These are phyloP conservation scores for Solanum etuberosum DNA, from an alignment of 257 asterid species.

Conservation along the genomic window DNA sequence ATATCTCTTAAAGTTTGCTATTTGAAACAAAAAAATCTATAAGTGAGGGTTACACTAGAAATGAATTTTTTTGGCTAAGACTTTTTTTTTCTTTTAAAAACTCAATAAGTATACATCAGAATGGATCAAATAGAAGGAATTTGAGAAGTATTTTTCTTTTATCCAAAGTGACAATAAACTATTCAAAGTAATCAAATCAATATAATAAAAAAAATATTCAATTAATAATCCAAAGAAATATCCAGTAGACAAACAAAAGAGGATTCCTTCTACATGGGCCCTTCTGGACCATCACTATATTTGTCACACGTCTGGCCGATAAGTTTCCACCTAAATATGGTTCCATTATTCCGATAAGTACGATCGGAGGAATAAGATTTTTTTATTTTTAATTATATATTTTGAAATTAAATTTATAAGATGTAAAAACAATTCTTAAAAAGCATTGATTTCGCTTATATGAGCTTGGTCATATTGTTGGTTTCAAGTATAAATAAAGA, in stretches of 20 bases:
- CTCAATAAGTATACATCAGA: neutral
- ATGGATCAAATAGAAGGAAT: neutral
- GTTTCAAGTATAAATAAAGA: neutral
- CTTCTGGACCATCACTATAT: neutral
- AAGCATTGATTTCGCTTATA: neutral
- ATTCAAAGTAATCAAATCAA: neutral
- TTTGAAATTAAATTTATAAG: fast-evolving
- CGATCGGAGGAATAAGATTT: fast-evolving
- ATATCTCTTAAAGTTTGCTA: too few species aligned
- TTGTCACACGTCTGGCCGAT: constrained; percentile 12
- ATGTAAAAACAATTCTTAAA: fast-evolving
- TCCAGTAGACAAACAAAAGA: constrained; percentile 3
- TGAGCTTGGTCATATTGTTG: neutral
- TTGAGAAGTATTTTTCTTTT: neutral
- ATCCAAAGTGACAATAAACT: neutral
- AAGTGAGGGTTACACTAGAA: neutral
- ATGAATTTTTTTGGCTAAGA: neutral
- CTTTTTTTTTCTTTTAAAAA: neutral
- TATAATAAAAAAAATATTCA: neutral
- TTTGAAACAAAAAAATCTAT: neutral
- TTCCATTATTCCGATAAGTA: neutral
- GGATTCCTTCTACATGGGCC: neutral
- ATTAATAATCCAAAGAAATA: neutral
- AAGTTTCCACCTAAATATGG: neutral
- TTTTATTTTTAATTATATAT: fast-evolving